These are phyloP conservation scores for Brassica balearica DNA, from an alignment of 441 rosid genomes.

Conservation along the genomic window DNA sequence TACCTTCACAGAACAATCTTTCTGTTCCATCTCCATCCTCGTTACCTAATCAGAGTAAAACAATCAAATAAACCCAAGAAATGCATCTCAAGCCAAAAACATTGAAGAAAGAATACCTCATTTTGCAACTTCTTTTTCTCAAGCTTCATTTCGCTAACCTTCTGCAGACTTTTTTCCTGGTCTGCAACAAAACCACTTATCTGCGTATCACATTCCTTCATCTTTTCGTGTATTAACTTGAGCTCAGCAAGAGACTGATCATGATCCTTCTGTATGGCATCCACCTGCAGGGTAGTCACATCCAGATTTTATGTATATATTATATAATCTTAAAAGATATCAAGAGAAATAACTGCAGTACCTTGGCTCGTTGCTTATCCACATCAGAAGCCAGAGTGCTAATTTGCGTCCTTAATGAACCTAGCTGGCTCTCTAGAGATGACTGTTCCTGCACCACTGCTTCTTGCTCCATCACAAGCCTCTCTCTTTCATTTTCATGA, in stretches of 20 bases:
- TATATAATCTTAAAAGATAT: not conserved
- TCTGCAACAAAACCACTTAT: constrained; percentile 72
- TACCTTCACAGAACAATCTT: constrained; percentile 86
- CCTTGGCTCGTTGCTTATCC: constrained; percentile 77
- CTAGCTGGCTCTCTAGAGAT: constrained; percentile 84
- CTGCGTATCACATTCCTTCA: constrained; percentile 95
- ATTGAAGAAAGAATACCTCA: constrained; percentile 65
- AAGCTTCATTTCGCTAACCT: constrained; percentile 75
- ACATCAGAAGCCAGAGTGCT: constrained; percentile 66
- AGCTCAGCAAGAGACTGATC: constrained; percentile 78
- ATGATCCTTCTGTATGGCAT: constrained; percentile 58
- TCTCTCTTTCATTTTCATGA: constrained; percentile 85
- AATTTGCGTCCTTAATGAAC: constrained; percentile 66
- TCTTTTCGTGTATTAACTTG: constrained; percentile 69
- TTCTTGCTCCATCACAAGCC: constrained; percentile 92
- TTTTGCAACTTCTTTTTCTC: constrained; percentile 94
- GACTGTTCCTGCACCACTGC: constrained; percentile 74
- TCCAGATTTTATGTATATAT: not conserved
- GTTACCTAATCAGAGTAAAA: constrained; percentile 58
- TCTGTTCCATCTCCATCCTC: constrained; percentile 92
- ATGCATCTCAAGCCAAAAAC: not conserved
- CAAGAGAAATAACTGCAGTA: constrained; percentile 40
- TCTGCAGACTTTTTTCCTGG: constrained; percentile 77
- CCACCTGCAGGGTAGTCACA: constrained; percentile 62
- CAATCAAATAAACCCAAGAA: constrained; percentile 6